Evolutionary conservation across 2,329 filamentous ascomycete species (phyloP), one percentile per base, ranked within the genome.

Genomic region (Penicillium frequentans): DNA sequence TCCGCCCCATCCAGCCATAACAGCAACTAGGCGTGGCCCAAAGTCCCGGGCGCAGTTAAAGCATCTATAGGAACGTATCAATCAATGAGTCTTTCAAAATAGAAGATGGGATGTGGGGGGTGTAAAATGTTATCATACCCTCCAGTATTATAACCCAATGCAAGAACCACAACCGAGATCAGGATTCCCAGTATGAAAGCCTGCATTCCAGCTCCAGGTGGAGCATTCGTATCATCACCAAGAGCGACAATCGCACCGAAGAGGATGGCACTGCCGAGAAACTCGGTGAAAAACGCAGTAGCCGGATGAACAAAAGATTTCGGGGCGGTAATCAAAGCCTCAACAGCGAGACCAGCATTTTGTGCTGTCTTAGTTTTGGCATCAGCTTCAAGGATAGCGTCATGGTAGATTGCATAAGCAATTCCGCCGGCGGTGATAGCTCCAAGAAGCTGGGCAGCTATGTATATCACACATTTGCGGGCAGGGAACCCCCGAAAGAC

Each of bases 211-310:
- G 76, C 75, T 1, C 77, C 77, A 1, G 77, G 77, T 2, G 78
- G 77, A 0, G 75, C 72, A 54, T 80, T 80, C 11, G 69, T 68
- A 43, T 79, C 75, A 49, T 79, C 78, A 16, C 77, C 73, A 43
- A 76, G 55, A 0, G 74, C 74, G 13, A 77, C 58, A 24, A 77
- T 68, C 1, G 65, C 68, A 4, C 70, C 66, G 8, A 70, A 58
- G 7, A 71, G 44, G 3, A 74, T 70, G 1, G 67, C 73, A 9
- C 70, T 70, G 1, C 68, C 71, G 1, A 73, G 55, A 31, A 76
- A 75, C 48, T 76, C 74, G 5, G 67, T 73, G 46, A 75, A 75
- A 44, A 77, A 75, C 0, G 74, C 75, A 1, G 56, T 61, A 21
- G 44, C 56, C 3, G 53, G 45, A 37, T 45, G 44, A 16, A 61